Conservation (phyloP, 805 yeast species). For the Nakazawaea populi region DNA sequence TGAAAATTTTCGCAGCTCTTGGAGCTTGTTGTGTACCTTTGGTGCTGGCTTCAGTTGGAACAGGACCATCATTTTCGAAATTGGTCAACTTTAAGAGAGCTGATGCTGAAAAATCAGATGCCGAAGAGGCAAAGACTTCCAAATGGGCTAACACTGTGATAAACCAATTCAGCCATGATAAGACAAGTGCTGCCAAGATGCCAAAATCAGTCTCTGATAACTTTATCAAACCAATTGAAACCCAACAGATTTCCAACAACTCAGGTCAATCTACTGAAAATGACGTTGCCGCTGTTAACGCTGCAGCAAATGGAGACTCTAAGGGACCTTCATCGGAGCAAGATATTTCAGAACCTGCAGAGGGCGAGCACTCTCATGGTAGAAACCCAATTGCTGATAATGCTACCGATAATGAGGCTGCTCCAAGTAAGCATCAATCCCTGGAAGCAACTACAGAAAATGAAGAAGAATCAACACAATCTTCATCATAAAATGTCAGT, state of each 20-base stretch:
- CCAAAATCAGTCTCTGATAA: neutral
- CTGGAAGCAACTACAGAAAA: neutral
- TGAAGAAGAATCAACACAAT: neutral
- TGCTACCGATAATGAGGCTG: neutral
- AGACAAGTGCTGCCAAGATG: neutral
- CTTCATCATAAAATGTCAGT: too few relatives aligned
- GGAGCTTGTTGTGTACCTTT: slow-evolving; percentile 5
- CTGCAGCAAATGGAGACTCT: neutral
- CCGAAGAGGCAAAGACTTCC: neutral
- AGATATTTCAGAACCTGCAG: neutral
- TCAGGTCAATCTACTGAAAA: slow-evolving; percentile 2
- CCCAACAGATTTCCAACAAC: neutral
- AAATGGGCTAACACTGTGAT: neutral
- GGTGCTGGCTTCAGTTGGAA: neutral
- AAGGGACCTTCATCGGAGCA: neutral
- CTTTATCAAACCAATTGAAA: neutral
- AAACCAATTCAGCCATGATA: neutral
- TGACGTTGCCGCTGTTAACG: neutral
- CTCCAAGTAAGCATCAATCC: slow-evolving; percentile 1
- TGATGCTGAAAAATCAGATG: neutral
- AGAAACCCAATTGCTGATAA: slow-evolving; percentile 5
- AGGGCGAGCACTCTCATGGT: neutral
- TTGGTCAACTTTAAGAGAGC: slow-evolving; percentile 8
- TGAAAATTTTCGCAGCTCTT: slow-evolving; percentile 6
- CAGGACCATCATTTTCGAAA: slow-evolving; percentile 8